Evolutionary conservation across 2,329 filamentous ascomycete genomes (phyloP), one percentile per base, ranked within the genome.

Genomic region (Aspergillus fijiensis): DNA sequence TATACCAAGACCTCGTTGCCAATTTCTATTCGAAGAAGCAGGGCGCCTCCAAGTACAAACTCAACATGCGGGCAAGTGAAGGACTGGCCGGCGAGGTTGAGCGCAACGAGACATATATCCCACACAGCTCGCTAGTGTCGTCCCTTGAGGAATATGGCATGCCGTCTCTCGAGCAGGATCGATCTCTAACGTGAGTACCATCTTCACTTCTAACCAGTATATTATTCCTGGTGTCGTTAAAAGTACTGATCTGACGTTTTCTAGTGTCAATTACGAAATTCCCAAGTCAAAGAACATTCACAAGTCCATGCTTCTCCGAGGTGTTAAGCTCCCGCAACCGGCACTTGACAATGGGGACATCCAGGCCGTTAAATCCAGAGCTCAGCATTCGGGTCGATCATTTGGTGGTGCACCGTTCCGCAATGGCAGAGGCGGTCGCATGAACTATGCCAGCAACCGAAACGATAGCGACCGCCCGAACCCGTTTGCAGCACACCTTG

Each of bases 11-110:
- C 53, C 85, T 98, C 55, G 88, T 89, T 23, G 84, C 84, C 35
- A 90, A 90, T 58, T 96, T 99, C 74, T 99, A 97, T 76, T 94
- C 92, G 21, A 98, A 97, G 79, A 92, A 92, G 67, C 87, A 92
- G 65, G 87, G 84, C 2, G 78, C 81, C 2, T 77, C 84, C 0
- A 86, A 86, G 63, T 85, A 91, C 72, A 88, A 87, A 67, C 82
- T 99, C 51, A 88, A 96, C 67, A 86, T 91, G 39, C 84, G 85
- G 55, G 81, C 86, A 23, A 96, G 89, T 63, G 88, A 89, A 63
- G 92, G 92, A 2, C 79, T 99, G 2, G 85, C 90, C 3, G 95
- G 95, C 35, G 87, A 85, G 55, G 85, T 96, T 25, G 88, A 89
- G 72, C 96, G 95, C 69, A 89, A 95, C 62, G 88, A 90, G 5